Base-by-base conservation (phyloP, 495 filamentous ascomycete genomes). In the Penicillium coprophilum region DNA sequence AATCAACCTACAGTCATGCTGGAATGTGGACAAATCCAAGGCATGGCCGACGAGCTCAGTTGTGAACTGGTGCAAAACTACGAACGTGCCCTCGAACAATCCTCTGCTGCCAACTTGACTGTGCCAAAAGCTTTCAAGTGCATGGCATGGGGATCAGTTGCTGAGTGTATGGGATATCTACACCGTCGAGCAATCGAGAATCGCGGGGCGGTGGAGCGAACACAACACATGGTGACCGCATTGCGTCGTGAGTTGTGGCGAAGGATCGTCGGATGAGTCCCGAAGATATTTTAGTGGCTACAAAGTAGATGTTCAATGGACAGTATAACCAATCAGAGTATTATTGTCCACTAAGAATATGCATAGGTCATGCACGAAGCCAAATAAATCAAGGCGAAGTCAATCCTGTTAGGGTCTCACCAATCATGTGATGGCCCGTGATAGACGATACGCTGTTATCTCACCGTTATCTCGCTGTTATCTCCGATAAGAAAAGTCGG, bases 11-110 rank as follows among this genome's bases (percentile, higher is more conserved):
- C 63, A 9, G 47, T 70, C 6, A 20, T 57, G 30, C 59, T 70
- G 12, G 71, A 74, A 30, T 74, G 71, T 52, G 71, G 71, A 3
- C 91, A 96, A 72, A 79, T 96, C 19, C 86, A 91, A 75, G 67
- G 71, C 0, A 74, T 73, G 71, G 71, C 71, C 5, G 71, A 74
- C 57, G 68, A 71, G 31, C 52, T 74, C 27, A 63, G 71, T 40
- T 73, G 70, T 49, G 59, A 71, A 30, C 46, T 73, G 11, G 50
- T 70, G 53, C 46, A 63, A 13, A 63, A 67, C 34, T 65, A 66
- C n/a, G 63, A 68, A 17, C 47, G 55, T 9, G 58, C 62, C 23
- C 24, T 61, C 43, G 50, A 50, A 31, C 32, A 56, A 15, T 58
- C 60, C 4, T 54, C 43, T 21, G 63, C 46, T 15, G 46, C 39